These are phyloP conservation scores for Auriscalpium microsporum DNA, from an alignment of 768 basidiomycete species.

Conservation along the genomic window DNA sequence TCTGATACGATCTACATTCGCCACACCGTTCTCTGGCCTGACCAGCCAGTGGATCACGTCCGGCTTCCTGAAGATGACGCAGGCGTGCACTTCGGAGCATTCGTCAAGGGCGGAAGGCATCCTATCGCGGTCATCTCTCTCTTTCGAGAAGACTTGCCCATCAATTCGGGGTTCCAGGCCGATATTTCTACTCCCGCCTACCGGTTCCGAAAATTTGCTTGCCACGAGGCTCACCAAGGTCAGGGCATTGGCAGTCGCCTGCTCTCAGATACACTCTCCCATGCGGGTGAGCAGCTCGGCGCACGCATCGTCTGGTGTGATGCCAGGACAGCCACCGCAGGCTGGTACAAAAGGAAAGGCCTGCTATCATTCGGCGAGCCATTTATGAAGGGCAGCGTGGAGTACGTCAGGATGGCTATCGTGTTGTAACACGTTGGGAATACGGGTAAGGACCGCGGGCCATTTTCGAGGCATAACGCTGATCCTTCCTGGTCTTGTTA, in stretches of 20 bases:
- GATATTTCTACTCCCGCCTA: slow-evolving; percentile 17
- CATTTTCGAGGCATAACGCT: too few relatives aligned
- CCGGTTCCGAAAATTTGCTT: slow-evolving; percentile 58
- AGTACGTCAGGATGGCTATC: slow-evolving; percentile 50
- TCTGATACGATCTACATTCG: slow-evolving; percentile 42
- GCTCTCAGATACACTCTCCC: slow-evolving; percentile 31
- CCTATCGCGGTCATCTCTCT: slow-evolving; percentile 50
- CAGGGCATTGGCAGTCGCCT: slow-evolving; percentile 45
- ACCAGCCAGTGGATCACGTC: slow-evolving; percentile 34
- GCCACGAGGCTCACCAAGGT: slow-evolving; percentile 40
- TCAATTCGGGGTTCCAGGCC: neutral
- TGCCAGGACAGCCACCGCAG: slow-evolving; percentile 34
- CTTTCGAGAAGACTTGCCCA: slow-evolving; percentile 36
- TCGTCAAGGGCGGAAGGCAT: slow-evolving; percentile 27
- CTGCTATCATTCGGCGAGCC: slow-evolving; percentile 38
- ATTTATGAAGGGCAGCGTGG: slow-evolving; percentile 46
- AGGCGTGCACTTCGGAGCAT: slow-evolving; percentile 50
- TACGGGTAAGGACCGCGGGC: too few relatives aligned
- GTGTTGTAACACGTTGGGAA: slow-evolving; percentile 1
- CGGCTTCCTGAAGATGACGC: slow-evolving; percentile 42
- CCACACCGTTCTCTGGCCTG: slow-evolving; percentile 52
- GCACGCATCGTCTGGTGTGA: slow-evolving; percentile 50
- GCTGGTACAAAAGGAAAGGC: slow-evolving; percentile 48
- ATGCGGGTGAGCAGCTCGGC: slow-evolving; percentile 32
- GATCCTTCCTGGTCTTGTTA: too few relatives aligned